Conservation (phyloP, 371 early-diverging fungal species). For the Mucor indicus region DNA sequence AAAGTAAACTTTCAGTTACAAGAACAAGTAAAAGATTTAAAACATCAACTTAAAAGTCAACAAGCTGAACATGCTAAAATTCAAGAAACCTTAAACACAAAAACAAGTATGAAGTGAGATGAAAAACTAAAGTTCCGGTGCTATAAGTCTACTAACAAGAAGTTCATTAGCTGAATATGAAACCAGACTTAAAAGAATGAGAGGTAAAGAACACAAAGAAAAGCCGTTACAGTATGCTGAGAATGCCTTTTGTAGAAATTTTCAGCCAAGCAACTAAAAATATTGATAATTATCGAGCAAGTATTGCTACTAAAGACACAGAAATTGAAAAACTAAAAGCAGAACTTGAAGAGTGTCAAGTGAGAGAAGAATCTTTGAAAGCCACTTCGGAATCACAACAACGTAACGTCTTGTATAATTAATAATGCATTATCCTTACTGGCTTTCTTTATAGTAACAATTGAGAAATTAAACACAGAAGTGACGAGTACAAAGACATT, state of each 20-base stretch:
- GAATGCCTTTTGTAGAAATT: slow-evolving; percentile 31
- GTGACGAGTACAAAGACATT: slow-evolving; percentile 34
- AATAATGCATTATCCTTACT: slow-evolving; percentile 1
- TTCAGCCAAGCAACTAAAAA: slow-evolving; percentile 64
- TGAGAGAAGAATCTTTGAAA: slow-evolving; percentile 30
- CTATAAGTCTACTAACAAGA: no score
- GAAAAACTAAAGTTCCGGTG: no score
- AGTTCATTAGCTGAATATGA: slow-evolving; percentile 40
- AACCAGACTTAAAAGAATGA: slow-evolving; percentile 45
- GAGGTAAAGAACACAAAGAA: slow-evolving; percentile 24
- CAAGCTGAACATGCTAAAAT: slow-evolving; percentile 21
- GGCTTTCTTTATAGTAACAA: slow-evolving; percentile 26
- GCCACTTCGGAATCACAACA: slow-evolving; percentile 28
- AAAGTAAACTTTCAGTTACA: slow-evolving; percentile 27
- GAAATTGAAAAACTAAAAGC: slow-evolving; percentile 43
- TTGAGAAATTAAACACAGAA: slow-evolving; percentile 46
- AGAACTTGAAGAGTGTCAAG: slow-evolving; percentile 39
- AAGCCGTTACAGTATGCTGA: background rate
- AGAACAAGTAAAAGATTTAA: slow-evolving; percentile 47
- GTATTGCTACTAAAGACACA: slow-evolving; percentile 49
- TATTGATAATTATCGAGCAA: slow-evolving; percentile 56
- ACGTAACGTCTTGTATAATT: slow-evolving; percentile 24
- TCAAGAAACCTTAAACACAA: slow-evolving; percentile 29
- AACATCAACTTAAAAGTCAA: slow-evolving; percentile 32
- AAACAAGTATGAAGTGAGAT: slow-evolving; percentile 28